Evolutionary conservation across 176 grass and related monocot species (phyloP).

Genomic region (Bolboschoenus planiculmis): DNA sequence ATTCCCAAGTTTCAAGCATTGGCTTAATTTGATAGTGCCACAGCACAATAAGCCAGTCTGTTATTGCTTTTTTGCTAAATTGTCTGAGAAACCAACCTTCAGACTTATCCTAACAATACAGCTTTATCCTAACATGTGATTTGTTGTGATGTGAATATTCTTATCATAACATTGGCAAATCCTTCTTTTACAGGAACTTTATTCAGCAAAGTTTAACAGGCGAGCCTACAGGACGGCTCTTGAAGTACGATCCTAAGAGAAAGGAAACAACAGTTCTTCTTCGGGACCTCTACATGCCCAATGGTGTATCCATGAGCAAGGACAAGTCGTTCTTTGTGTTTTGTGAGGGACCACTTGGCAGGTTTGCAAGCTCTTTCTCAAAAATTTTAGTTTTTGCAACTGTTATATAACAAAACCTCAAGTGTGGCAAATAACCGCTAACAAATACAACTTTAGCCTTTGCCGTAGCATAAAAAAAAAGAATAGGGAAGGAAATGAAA

Average conservation of each 20-base stretch:
- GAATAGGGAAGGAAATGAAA: background rate
- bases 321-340: constrained; percentile 78
- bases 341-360: constrained; percentile 64
- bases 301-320: constrained; percentile 84
- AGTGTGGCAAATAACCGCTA: background rate
- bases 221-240: constrained; percentile 72
- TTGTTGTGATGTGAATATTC: background rate
- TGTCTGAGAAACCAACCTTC: background rate
- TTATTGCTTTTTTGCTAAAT: background rate
- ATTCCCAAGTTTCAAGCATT: no score
- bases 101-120: background rate
- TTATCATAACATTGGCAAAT: background rate
- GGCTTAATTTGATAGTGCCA: background rate
- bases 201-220: constrained; percentile 60
- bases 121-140: background rate
- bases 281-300: constrained; percentile 61
- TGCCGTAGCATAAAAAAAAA: background rate
- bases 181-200: constrained; percentile 55
- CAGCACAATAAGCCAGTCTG: background rate
- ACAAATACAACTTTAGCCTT: background rate
- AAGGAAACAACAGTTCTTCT: constrained; percentile 72
- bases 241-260: constrained; percentile 55
- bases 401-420: background rate
- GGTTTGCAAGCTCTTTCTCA: constrained; percentile 26
- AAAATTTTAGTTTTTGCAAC: constrained; percentile 2